phyloP scores from a whole-genome alignment of 2,329 filamentous ascomycete genomes.

The Claviceps citrina region DNA sequence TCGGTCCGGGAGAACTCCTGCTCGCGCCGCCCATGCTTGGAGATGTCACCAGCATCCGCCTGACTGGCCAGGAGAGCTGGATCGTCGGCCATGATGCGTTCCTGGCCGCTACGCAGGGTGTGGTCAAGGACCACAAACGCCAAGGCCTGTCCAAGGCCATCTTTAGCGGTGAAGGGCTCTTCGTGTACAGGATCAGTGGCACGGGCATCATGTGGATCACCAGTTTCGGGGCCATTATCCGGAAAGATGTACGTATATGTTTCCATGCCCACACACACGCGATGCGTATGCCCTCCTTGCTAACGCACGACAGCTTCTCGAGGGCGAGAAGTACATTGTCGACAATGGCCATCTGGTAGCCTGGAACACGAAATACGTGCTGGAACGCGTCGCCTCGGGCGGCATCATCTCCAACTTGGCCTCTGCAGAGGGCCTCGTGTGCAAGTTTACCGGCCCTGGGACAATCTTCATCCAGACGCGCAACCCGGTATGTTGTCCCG shows the following conservation, averaged over 20 bases:
- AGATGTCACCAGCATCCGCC: constrained; percentile 67
- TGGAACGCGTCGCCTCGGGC: constrained; percentile 79
- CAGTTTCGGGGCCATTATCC: constrained; percentile 86
- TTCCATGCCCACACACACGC: not conserved
- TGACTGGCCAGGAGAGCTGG: constrained; percentile 63
- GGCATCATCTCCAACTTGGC: constrained; percentile 81
- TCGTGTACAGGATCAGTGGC: constrained; percentile 74
- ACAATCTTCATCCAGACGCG: constrained; percentile 87
- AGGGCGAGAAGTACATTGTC: constrained; percentile 77
- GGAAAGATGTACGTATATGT: constrained; percentile 55
- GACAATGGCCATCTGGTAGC: constrained; percentile 89
- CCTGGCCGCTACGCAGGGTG: constrained; percentile 70
- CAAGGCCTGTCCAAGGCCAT: constrained; percentile 81
- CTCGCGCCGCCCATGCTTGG: constrained; percentile 68
- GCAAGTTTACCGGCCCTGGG: constrained; percentile 84
- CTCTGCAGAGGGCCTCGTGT: constrained; percentile 77
- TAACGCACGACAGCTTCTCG: constrained; percentile 27
- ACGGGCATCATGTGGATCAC: constrained; percentile 75
- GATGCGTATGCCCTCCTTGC: not conserved
- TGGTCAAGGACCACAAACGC: constrained; percentile 73
- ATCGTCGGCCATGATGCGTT: constrained; percentile 76
- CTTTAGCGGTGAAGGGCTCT: constrained; percentile 85
- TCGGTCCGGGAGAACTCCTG: constrained; percentile 79
- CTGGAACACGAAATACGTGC: constrained; percentile 89
- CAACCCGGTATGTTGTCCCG: constrained; percentile 41